Evolutionary conservation across 768 basidiomycete species (phyloP).

Genomic region (Naganishia friedmannii): DNA sequence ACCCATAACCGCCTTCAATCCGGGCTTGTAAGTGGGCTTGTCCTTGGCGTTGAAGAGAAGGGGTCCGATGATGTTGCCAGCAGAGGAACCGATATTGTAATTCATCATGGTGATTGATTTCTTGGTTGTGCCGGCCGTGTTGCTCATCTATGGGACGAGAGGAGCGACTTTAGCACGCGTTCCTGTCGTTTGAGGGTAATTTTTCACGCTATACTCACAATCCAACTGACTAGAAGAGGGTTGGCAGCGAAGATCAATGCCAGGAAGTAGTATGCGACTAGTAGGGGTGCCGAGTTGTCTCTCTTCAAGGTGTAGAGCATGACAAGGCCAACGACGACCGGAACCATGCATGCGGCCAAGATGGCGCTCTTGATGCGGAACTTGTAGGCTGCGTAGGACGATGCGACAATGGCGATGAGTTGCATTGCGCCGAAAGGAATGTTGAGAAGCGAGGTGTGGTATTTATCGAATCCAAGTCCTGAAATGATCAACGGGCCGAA

Average conservation of each 20-base stretch:
- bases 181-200: conserved; percentile 28
- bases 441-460: conserved; percentile 38
- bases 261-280: conserved; percentile 50
- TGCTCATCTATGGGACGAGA: conserved; percentile 32
- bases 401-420: conserved; percentile 38
- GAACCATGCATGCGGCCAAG: conserved; percentile 35
- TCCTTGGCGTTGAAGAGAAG: conserved; percentile 48
- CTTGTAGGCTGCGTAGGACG: conserved; percentile 38
- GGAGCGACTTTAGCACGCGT: too few relatives aligned
- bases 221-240: conserved; percentile 41
- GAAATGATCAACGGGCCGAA: conserved; percentile 57
- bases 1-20: conserved; percentile 39
- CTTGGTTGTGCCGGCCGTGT: conserved; percentile 46
- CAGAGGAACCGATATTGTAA: conserved; percentile 52
- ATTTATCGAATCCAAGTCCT: conserved; percentile 36
- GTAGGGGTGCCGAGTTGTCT: conserved; percentile 33
- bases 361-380: conserved; percentile 41
- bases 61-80: conserved; percentile 50
- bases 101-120: conserved; percentile 54
- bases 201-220: conserved; percentile 14
- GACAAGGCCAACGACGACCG: conserved; percentile 41
- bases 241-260: conserved; percentile 51
- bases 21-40: conserved; percentile 39
- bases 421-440: conserved; percentile 47
- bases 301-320: conserved; percentile 40